Evolutionary conservation across 2,329 filamentous ascomycete species (phyloP).

Genomic region (Dothiorella sarmentorum): DNA sequence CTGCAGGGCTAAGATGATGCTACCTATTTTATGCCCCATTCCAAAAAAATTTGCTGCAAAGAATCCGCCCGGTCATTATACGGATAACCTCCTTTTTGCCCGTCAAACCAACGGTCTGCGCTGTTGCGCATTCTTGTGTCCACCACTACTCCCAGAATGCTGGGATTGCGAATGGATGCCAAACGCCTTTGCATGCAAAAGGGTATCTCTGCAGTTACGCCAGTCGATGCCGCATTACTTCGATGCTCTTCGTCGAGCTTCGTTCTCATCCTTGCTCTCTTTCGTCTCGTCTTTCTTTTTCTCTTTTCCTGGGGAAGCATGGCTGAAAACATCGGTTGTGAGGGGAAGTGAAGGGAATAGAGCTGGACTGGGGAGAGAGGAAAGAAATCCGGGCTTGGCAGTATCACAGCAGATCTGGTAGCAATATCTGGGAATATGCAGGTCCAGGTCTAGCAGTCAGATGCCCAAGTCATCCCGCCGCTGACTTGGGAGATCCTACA

Average conservation of each 20-base stretch:
- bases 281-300: neutral
- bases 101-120: neutral
- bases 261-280: neutral
- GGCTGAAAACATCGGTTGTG: neutral
- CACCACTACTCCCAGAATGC: constrained; percentile 6
- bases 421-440: neutral
- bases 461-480: neutral
- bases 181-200: constrained; percentile 16
- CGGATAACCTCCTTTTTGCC: neutral
- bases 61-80: constrained; percentile 7
- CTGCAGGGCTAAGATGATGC: constrained; percentile 11
- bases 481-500: neutral
- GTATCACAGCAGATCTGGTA: constrained; percentile 13
- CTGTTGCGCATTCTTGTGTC: neutral
- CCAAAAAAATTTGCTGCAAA: constrained; percentile 2
- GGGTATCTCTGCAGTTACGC: constrained; percentile 18
- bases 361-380: neutral
- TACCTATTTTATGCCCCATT: constrained; percentile 1
- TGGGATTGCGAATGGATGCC: constrained; percentile 6
- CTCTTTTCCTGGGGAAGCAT: neutral
- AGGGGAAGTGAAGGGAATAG: neutral
- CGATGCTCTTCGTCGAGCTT: neutral
- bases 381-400: constrained; percentile 8
- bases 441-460: neutral
- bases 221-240: constrained; percentile 6